Base-by-base conservation (phyloP, 2,329 filamentous ascomycete species). In the Trichoderma brevicompactum region DNA sequence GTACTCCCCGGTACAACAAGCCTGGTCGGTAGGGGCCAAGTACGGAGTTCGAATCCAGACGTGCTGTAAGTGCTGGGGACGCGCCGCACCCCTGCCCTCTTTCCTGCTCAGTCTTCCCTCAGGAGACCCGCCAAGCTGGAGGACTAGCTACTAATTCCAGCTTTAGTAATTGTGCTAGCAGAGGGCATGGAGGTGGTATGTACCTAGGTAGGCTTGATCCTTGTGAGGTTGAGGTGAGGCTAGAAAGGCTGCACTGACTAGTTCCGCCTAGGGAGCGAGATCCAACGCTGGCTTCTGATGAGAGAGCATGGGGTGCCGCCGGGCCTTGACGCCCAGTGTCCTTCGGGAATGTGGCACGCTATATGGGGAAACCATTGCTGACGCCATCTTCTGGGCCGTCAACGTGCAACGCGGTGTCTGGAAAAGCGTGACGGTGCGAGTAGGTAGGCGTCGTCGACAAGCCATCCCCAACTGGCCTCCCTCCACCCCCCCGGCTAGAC, bases 301-400 rank as follows among this genome's bases (percentile, higher is more conserved):
- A 52, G 53, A 64, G 53, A 46, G 62, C 62, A 65, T 65, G 62
- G 53, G 60, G 34, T 64, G 23, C 23, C 23, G 60, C 60, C 19
- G 58, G n/a, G 15, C 41, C 43, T 58, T 44, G 38, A 50, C 52
- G 53, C 55, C 49, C 64, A 61, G 32, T 58, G 55, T 65, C 32
- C 49, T 55, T 61, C 54, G 56, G 49, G 64, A 65, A 61, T 61
- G 64, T 65, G 56, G 64, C 64, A 61, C 55, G 43, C 50, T 61
- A 52, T 61, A 59, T 50, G 55, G 64, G 64, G 61, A 56, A 64
- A 52, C 40, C 34, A 61, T 65, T 61, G 64, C 56, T 60, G 56
- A 56, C 64, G 64, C 56, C 64, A 65, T 65, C 64, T 55, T 28
- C 43, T 61, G 55, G 64, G 28, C 49, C 56, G 56, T 55, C 49